Percentiles rank a stretch among this genome's conserved stretches.
phyloP scores from a whole-genome alignment of 495 filamentous ascomycete species.

The Aspergillus cristatus region DNA sequence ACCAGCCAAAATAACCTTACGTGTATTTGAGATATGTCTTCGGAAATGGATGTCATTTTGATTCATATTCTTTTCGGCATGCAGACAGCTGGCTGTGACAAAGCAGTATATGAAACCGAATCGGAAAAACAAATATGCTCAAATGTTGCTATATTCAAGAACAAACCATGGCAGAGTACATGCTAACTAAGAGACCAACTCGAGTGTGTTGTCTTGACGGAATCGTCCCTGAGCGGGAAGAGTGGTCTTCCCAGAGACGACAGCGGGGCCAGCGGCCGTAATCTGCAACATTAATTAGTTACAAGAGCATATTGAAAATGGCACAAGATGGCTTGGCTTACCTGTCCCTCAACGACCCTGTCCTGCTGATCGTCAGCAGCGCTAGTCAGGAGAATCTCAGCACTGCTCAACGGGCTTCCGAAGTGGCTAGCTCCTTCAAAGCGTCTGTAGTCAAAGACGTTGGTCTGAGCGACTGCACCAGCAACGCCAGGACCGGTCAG shows the following conservation, averaged over 20 bases:
- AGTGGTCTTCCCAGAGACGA: conserved; percentile 22
- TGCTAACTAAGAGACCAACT: conserved; percentile 15
- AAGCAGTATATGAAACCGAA: background rate
- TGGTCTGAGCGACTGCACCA: conserved; percentile 75
- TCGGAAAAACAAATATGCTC: conserved; percentile 1
- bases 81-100: background rate
- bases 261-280: conserved; percentile 31
- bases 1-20: conserved; percentile 7
- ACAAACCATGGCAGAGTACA: background rate
- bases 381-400: conserved; percentile 62
- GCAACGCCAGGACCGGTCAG: conserved; percentile 74
- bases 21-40: conserved; percentile 12
- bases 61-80: conserved; percentile 1
- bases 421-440: conserved; percentile 57
- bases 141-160: background rate
- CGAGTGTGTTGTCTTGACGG: conserved; percentile 33
- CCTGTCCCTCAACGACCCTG: conserved; percentile 48
- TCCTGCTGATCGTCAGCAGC: conserved; percentile 51
- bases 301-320: no score
- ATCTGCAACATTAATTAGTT: conserved; percentile 19
- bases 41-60: conserved; percentile 10
- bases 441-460: conserved; percentile 78
- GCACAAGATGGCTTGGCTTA: conserved; percentile 19
- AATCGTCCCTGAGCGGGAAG: conserved; percentile 25
- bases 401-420: conserved; percentile 67